Evolutionary conservation across 352 stramenopile species (phyloP).

Genomic region (Aphanomyces invadans): DNA sequence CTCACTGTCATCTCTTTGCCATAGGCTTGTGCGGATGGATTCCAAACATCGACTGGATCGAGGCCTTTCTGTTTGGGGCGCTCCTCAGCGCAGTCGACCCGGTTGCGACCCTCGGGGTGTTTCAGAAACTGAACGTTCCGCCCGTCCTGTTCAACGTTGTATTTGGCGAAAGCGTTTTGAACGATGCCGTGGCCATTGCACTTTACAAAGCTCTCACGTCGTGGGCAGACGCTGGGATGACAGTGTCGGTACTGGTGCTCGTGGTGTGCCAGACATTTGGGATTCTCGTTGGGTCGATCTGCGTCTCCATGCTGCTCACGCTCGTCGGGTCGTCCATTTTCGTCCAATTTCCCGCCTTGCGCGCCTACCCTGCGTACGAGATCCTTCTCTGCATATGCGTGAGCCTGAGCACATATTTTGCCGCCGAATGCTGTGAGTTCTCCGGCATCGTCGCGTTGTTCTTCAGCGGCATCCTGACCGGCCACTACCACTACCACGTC

Average conservation of each 20-base stretch:
- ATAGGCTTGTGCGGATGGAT: slow-evolving; percentile 7
- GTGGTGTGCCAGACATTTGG: slow-evolving; percentile 11
- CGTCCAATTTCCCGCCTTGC: background rate
- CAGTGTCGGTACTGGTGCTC: background rate
- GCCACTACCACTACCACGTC: slow-evolving; percentile 17
- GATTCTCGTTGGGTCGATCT: slow-evolving; percentile 14
- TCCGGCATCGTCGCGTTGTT: slow-evolving; percentile 60
- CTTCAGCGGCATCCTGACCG: slow-evolving; percentile 34
- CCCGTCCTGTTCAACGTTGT: slow-evolving; percentile 60
- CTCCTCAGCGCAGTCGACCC: slow-evolving; percentile 59
- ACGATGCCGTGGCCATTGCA: slow-evolving; percentile 56
- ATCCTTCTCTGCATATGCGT: slow-evolving; percentile 1
- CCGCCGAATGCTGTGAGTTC: slow-evolving; percentile 15
- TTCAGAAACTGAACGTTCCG: slow-evolving; percentile 31
- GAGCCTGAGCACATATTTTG: slow-evolving; percentile 8
- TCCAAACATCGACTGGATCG: slow-evolving; percentile 37
- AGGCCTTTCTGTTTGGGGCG: slow-evolving; percentile 48
- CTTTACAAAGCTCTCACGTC: slow-evolving; percentile 49
- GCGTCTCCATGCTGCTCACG: slow-evolving; percentile 1
- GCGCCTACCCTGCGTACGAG: slow-evolving; percentile 7
- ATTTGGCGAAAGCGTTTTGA: slow-evolving; percentile 64
- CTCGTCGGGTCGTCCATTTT: background rate
- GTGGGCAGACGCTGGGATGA: slow-evolving; percentile 13
- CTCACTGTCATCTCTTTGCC: too few species aligned
- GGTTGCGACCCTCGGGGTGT: slow-evolving; percentile 48